Base-by-base conservation (phyloP, 1,284 basidiomycete genomes). In the Moesziomyces aphidis region DNA sequence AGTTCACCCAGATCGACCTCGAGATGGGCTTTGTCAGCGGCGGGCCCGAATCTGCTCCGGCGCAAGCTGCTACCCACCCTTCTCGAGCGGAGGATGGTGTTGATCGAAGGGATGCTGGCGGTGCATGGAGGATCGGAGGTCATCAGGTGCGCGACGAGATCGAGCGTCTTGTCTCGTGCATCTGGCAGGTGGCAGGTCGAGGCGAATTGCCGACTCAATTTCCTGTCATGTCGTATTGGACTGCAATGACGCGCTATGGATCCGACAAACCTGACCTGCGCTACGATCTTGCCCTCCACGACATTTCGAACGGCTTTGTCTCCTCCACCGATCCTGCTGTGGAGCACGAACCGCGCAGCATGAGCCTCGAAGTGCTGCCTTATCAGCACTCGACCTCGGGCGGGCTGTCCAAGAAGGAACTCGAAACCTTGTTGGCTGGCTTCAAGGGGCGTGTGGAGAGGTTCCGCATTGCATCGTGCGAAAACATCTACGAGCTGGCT, bases 11-110 rank as follows among this genome's bases (percentile, higher is more conserved):
- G 86, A 88, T 97, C 71, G 95, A 97, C 89, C 86, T 97, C 72
- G 95, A 97, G 86, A 95, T 97, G 93, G 93, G 92, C 3, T 97
- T 93, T 85, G 91, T 97, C 26, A 91, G 91, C 22, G 97, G 95
- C 13, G 76, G 83, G 3, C 68, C 84, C 86, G 90, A 67, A 87
- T 91, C 48, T 22, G n/a, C 31, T 9, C 3, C 31, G 13, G 28
- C 53, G 43, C 31, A 34, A 34, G 31, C 31, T 13, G 31, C 31
- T n/a, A 6, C 13, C 3, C 47, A 26, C 10, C 43, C 21, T n/a
- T 5, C 10, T 22, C 28, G 9, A 17, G 23, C 17, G 44, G n/a
- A n/a, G 3, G 21, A 21, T 15, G 19, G 19, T 7, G 34, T 15
- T 6, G 73, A 70, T 23, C 21, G 24, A 0, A 64, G 73, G 21